Evolutionary conservation across 1,284 basidiomycete genomes (phyloP).

Genomic region (Athelia sp.): DNA sequence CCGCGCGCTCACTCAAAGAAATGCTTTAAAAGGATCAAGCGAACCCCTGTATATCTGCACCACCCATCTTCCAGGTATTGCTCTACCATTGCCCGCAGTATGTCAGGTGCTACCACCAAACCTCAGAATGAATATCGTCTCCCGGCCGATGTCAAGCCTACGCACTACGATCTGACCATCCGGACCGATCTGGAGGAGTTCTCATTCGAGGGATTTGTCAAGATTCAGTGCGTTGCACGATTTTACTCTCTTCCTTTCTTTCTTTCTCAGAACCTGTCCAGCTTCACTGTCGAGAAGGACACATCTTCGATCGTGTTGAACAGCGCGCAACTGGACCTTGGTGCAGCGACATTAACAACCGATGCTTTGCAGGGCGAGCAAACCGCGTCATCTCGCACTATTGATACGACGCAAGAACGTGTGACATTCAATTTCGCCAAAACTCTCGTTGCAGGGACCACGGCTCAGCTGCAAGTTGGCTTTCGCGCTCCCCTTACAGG

Average conservation of each 20-base stretch:
- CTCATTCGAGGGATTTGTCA: conserved; percentile 75
- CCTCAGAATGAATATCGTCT: conserved; percentile 59
- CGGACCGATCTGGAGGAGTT: conserved; percentile 78
- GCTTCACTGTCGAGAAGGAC: conserved; percentile 69
- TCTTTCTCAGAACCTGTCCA: too few species aligned
- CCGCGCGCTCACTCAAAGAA: not conserved
- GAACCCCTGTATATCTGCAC: not conserved
- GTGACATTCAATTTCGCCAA: conserved; percentile 53
- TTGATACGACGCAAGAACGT: conserved; percentile 50
- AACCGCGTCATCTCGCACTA: conserved; percentile 1
- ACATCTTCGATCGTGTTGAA: too few species aligned
- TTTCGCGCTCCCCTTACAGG: conserved; percentile 64
- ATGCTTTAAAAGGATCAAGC: not conserved
- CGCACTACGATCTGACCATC: conserved; percentile 82
- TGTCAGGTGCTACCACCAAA: conserved; percentile 5
- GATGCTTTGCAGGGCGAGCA: conserved; percentile 53
- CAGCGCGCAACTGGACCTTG: conserved; percentile 68
- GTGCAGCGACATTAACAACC: conserved; percentile 59
- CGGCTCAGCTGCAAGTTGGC: conserved; percentile 55
- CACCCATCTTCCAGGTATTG: conserved; percentile 6
- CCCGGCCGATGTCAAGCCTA: conserved; percentile 69
- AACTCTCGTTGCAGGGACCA: conserved; percentile 57
- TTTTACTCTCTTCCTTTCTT: not conserved
- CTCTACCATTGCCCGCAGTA: conserved; percentile 13
- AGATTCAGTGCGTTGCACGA: conserved; percentile 52